Evolutionary conservation across 257 asterid species (phyloP).

Genomic region (Sherardia arvensis): DNA sequence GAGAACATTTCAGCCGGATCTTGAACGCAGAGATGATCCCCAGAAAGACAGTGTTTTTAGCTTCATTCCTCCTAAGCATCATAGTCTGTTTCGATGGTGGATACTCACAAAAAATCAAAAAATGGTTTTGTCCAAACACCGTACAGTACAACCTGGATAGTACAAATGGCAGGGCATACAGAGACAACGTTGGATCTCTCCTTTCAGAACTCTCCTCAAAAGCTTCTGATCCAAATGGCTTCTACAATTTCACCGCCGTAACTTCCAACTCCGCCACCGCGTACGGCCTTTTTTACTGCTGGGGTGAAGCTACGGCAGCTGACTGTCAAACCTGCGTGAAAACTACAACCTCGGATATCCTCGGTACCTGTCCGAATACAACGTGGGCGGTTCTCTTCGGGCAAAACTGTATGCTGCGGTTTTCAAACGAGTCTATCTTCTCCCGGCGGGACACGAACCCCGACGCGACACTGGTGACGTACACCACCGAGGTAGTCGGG

Average conservation of each 20-base stretch:
- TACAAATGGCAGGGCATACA: not conserved
- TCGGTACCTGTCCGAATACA: not conserved
- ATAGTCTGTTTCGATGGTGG: not conserved
- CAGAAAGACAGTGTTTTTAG: not conserved
- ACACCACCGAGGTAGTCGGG: no score
- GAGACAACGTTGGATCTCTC: no score
- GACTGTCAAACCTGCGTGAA: not conserved
- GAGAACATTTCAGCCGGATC: no score
- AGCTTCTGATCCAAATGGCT: no score
- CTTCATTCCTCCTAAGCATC: not conserved
- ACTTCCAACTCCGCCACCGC: no score
- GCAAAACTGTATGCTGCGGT: slow-evolving; percentile 6
- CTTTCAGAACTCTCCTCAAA: no score
- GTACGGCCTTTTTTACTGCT: not conserved
- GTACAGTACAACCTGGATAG: not conserved
- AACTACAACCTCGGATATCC: not conserved
- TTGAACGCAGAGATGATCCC: no score
- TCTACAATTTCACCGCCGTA: no score
- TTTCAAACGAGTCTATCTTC: not conserved
- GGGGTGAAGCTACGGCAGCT: not conserved
- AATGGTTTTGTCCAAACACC: not conserved
- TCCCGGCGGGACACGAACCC: not conserved
- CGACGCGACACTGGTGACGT: no score
- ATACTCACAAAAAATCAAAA: no score
- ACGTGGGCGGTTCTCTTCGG: not conserved